Evolutionary conservation across 257 asterid genomes (phyloP), one percentile per base, ranked within the genome.

Genomic region (Solanum neorickii): DNA sequence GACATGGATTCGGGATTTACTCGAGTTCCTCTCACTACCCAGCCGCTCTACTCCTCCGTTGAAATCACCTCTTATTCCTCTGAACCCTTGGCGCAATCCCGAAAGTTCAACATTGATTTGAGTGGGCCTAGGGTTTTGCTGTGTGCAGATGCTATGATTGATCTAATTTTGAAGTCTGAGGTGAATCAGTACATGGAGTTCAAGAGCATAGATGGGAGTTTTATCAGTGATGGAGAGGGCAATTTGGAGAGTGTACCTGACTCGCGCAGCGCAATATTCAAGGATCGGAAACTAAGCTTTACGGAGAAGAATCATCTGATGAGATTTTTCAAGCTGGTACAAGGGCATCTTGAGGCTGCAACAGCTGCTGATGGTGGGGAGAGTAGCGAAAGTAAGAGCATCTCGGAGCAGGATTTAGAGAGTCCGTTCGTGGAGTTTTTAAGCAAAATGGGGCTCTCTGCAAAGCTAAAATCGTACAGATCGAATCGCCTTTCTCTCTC

Each of bases 141-240:
- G 84, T 94, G 98, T 83, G 93, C 95, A 6, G 99, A 95, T 90
- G 75, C 94, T 6, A 92, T 96, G 96, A 88, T 93, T 47, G 92
- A 94, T 89, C 91, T 97, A 93, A 89, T 95, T 39, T 82, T 92
- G 78, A 91, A 89, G 72, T 92, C 98, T 46, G 98, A 93, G 12
- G 91, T 95, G 77, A 92, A 92, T 89, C 96, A 92, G 91, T 95
- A 94, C 90, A 94, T 97, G 98, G 98, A 96, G 92, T 97, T 97
- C 93, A 94, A 93, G 91, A 91, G 94, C n/a, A 93, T 96, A 44
- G 99, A 94, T 31, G 93, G 94, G 68, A 93, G 94, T 92, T 94
- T 93, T 87, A 65, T 96, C 80, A 66, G 92, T 66, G 91, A 90
- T 33, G 92, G 88, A 2, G 93, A 89, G 37, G 97, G 97, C 1